phyloP scores from a whole-genome alignment of 2,329 filamentous ascomycete species.

The Aspergillus cejpii region DNA sequence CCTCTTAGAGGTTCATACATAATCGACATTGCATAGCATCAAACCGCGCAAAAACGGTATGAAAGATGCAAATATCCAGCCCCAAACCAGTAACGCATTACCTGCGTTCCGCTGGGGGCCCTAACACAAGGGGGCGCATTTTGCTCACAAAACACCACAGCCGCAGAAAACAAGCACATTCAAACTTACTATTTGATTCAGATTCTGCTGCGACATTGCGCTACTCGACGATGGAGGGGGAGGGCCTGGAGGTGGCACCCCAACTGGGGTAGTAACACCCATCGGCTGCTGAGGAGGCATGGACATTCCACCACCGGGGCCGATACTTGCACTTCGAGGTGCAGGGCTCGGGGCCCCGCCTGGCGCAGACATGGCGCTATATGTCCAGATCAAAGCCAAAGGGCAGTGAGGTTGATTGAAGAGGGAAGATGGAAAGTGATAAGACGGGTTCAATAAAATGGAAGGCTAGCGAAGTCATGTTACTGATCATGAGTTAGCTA shows the following conservation, averaged over 20 bases:
- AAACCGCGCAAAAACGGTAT: too few species aligned
- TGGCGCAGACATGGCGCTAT: constrained; percentile 39
- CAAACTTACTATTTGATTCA: constrained; percentile 89
- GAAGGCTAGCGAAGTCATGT: constrained; percentile 12
- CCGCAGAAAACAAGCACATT: constrained; percentile 8
- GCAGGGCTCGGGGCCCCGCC: constrained; percentile 45
- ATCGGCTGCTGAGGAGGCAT: constrained; percentile 46
- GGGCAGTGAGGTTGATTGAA: neutral
- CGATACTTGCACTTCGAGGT: constrained; percentile 45
- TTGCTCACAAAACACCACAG: constrained; percentile 3
- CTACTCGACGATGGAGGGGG: constrained; percentile 30
- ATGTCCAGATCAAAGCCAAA: constrained; percentile 1
- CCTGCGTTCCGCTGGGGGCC: too few species aligned
- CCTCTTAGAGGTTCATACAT: neutral
- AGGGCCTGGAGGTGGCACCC: constrained; percentile 38
- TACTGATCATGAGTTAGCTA: constrained; percentile 20
- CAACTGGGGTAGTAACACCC: constrained; percentile 44
- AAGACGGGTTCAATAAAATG: constrained; percentile 5
- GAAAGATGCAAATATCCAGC: neutral
- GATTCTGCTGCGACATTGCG: constrained; percentile 71
- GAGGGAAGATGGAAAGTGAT: constrained; percentile 2
- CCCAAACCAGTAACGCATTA: too few species aligned
- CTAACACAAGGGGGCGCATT: neutral
- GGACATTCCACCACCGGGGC: constrained; percentile 40
- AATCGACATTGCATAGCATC: neutral